These are phyloP conservation scores for Dactylonectria estremocensis DNA, from an alignment of 2,329 filamentous ascomycete genomes.

Conservation along the genomic window DNA sequence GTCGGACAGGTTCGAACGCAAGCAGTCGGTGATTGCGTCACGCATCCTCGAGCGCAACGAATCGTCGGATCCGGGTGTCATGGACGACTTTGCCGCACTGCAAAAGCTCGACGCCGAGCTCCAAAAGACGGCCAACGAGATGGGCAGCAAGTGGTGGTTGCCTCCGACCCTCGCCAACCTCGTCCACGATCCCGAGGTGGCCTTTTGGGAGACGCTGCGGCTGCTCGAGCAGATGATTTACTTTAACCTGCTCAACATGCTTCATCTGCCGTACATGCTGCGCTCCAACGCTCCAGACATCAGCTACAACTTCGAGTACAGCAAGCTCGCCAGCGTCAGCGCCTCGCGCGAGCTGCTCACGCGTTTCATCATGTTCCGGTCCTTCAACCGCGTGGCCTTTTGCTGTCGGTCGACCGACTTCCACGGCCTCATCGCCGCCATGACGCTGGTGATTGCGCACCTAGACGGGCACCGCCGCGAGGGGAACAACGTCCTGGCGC, in stretches of 20 bases:
- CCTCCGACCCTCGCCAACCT: conserved; percentile 45
- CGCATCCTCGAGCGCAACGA: conserved; percentile 58
- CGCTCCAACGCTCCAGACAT: conserved; percentile 32
- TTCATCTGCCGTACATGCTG: conserved; percentile 59
- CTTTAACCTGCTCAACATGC: conserved; percentile 56
- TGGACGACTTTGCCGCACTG: conserved; percentile 45
- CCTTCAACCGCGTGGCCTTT: conserved; percentile 47
- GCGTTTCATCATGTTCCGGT: conserved; percentile 54
- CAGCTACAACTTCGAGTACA: conserved; percentile 49
- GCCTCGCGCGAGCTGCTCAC: conserved; percentile 57
- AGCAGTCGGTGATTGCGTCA: conserved; percentile 51
- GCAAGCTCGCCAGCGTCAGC: conserved; percentile 54
- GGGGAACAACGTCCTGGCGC: conserved; percentile 8
- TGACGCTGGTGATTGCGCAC: conserved; percentile 55
- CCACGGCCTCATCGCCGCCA: conserved; percentile 54
- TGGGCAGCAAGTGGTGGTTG: conserved; percentile 57
- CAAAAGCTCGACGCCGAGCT: conserved; percentile 53
- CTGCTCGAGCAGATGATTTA: conserved; percentile 56
- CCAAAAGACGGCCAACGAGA: conserved; percentile 46
- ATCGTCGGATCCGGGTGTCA: conserved; percentile 23
- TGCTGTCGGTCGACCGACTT: conserved; percentile 57
- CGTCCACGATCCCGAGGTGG: conserved; percentile 35
- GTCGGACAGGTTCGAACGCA: conserved; percentile 50
- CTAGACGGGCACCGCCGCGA: conserved; percentile 12
- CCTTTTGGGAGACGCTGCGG: conserved; percentile 51